Conservation (phyloP, 352 stramenopile species). For the Phytophthora colocasiae region DNA sequence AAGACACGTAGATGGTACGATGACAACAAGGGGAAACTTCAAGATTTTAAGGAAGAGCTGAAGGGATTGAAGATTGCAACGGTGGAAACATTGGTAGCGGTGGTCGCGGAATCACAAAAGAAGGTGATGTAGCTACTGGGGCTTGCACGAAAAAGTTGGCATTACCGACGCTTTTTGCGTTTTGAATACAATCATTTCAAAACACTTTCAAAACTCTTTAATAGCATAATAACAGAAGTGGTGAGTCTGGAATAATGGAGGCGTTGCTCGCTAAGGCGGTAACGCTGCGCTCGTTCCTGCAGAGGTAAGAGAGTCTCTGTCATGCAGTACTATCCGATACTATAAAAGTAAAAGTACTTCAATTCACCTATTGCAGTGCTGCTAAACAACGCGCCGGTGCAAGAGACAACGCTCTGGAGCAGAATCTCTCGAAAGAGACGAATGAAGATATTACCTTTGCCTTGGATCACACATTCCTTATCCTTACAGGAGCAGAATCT, state of each 20-base stretch:
- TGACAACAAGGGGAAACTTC: neutral
- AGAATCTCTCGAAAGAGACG: conserved; percentile 12
- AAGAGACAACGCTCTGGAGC: conserved; percentile 12
- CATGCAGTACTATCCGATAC: neutral
- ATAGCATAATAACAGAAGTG: no score
- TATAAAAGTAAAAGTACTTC: neutral
- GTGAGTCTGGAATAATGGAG: conserved; percentile 30
- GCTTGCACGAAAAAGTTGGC: no score
- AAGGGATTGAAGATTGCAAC: neutral
- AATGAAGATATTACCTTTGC: conserved; percentile 33
- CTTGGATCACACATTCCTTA: conserved; percentile 52
- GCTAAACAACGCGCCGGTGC: conserved; percentile 9
- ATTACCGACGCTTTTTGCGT: no score
- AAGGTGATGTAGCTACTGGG: neutral
- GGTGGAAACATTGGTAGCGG: neutral
- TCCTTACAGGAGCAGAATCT: conserved; percentile 11
- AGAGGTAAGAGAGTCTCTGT: conserved; percentile 32
- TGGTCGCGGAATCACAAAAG: neutral
- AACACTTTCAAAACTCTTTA: no score
- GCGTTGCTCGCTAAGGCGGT: conserved; percentile 36
- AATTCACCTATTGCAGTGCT: conserved; percentile 19
- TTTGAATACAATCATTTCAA: no score
- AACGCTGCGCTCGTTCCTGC: conserved; percentile 49
- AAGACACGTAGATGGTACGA: conserved; percentile 21
- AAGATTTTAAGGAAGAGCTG: neutral